Evolutionary conservation across 2,329 filamentous ascomycete genomes (phyloP), one percentile per base, ranked within the genome.

Genomic region (Onygenales sp.): DNA sequence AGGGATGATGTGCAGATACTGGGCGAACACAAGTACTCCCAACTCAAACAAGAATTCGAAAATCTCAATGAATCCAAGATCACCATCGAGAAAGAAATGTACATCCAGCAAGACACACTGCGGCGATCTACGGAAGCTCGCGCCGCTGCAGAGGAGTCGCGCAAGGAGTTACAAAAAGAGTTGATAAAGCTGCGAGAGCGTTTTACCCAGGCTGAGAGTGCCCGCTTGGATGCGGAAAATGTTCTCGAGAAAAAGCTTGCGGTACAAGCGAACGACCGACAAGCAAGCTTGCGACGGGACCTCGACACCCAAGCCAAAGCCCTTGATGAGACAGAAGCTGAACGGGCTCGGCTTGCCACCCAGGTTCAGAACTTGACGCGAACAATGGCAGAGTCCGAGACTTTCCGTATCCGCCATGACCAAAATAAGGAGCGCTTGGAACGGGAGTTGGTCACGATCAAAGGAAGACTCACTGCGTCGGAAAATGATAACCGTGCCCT

Each of bases 51-150:
- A 31, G 90, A 97, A 59, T 95, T 84, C 61, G 85, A 94, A 49
- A 81, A 83, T 36, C 78, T 97, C 36, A 95, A 95, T 62, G 90
- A 96, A 58, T 85, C 89, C 32, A 98, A 98, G 70, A 95, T 96
- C 63, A 95, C 85, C 46, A 95, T 98, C 58, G 92, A 98, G 70
- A 97, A 96, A 69, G 92, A 97, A 70, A 85, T 98, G 68, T 97
- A 97, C 66, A 86, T 88, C 5, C 92, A 97, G 65, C 91, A 96
- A 68, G 92, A 98, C 65, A 87, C 88, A 9, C 80, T 96, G 45
- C 84, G 93, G 39, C 83, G 92, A 52, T 88, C 90, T 9, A 89
- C 86, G 60, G 90, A 95, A 68, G 86, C 88, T 46, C 83, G 89
- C 35, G 78, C 84, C 5, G 81, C 83, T 5, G 89, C 89, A 0